phyloP scores from a whole-genome alignment of 345 rosid genomes.

The Lepidium didymum region DNA sequence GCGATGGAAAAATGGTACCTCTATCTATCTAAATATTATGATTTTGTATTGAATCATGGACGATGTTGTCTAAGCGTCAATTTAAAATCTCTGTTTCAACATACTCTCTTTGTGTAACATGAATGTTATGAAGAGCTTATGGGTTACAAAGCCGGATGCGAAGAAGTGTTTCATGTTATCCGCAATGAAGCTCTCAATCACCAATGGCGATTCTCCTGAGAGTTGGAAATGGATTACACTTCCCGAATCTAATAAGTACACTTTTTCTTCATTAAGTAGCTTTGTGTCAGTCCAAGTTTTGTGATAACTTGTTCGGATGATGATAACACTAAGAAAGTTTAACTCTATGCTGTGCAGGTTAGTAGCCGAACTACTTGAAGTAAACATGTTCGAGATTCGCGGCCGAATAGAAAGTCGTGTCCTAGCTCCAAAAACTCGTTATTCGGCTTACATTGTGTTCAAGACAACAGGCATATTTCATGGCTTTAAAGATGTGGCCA shows the following conservation, averaged over 20 bases:
- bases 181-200: neutral
- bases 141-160: neutral
- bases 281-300: neutral
- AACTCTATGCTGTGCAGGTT: neutral
- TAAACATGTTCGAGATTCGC: slow-evolving; percentile 13
- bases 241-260: neutral
- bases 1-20: slow-evolving; percentile 37
- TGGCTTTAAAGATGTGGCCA: neutral
- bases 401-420: neutral
- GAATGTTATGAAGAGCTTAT: neutral
- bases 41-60: too few relatives aligned
- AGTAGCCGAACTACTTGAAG: neutral
- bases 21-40: too few relatives aligned
- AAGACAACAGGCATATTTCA: neutral
- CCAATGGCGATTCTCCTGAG: neutral
- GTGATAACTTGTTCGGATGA: neutral
- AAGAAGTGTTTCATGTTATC: neutral
- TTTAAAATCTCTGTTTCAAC: too few relatives aligned
- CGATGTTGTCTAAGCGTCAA: too few relatives aligned
- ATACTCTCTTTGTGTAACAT: too few relatives aligned
- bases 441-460: slow-evolving; percentile 12
- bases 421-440: slow-evolving; percentile 7
- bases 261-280: neutral
- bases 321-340: neutral
- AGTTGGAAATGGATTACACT: neutral